Evolutionary conservation across 805 yeast genomes (phyloP), one percentile per base, ranked within the genome.

Genomic region (Yamadazyma nakazawae): DNA sequence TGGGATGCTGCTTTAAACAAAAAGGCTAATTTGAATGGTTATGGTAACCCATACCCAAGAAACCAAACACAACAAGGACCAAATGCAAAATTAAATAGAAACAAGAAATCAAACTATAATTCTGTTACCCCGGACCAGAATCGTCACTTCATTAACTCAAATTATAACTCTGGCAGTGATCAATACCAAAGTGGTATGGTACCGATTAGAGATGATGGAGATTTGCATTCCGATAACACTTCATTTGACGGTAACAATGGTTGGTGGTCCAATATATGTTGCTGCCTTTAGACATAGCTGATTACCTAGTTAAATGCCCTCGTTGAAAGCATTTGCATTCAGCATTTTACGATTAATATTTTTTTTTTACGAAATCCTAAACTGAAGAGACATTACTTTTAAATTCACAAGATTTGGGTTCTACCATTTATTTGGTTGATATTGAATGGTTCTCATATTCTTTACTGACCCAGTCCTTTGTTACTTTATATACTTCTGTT

Each of bases 1-100:
- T 86, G 94, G 94, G 89, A 85, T 61, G 77, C 87, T 58, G 61
- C 75, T 50, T 78, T 84, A 50, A 86, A 86, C 61, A 85, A 83
- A 62, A 84, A 88, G 60, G 88, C 88, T 39, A 86, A 86, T 65
- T 66, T 86, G 53, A 89, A 86, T 62, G 95, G 95, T 4, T 86
- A 86, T 61, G 94, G 94, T 24, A 81, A 82, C 61, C 85, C 87
- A 43, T 80, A 72, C 50, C 79, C 80, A 37, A 70, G 63, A 48
- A 61, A 31, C 14, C 39, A 42, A 25, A 46, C 47, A 40, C 56
- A 56, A 37, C 56, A 56, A 37, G 45, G 46, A 17, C 37, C 49
- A 9, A 32, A 38, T 34, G 42, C 54, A 17, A 54, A 47, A 45
- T 47, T 46, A 21, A 60, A 54, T 32, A 42, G 54, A 4, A 50